Evolutionary conservation across 2,329 filamentous ascomycete genomes (phyloP).

Genomic region (Phaeoacremonium minimum): DNA sequence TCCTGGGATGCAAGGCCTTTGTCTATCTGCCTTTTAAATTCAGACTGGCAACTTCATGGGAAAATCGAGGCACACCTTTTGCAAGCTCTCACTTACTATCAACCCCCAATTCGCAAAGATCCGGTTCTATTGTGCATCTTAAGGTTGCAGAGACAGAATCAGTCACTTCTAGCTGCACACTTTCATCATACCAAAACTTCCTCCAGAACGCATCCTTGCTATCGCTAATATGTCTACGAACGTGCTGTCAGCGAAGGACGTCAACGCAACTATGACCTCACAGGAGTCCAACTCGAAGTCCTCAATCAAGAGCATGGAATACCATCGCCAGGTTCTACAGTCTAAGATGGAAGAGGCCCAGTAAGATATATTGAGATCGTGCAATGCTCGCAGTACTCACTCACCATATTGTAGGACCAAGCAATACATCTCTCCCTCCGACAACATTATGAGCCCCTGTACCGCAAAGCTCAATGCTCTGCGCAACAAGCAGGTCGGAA

Average conservation of each 20-base stretch:
- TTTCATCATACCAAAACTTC: no score
- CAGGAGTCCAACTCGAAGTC: conserved; percentile 24
- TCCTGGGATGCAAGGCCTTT: no score
- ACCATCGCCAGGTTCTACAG: conserved; percentile 71
- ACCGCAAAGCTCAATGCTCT: conserved; percentile 77
- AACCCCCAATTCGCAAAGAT: no score
- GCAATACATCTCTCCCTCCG: conserved; percentile 74
- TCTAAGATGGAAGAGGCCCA: conserved; percentile 64
- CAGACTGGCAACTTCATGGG: no score
- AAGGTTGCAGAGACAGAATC: no score
- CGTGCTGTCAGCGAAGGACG: conserved; percentile 62
- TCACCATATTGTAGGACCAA: background rate
- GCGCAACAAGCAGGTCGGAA: conserved; percentile 74
- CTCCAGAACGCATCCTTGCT: no score
- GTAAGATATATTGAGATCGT: conserved; percentile 51
- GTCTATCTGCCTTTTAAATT: no score
- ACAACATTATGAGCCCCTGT: conserved; percentile 84
- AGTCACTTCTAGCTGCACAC: no score
- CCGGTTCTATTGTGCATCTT: no score
- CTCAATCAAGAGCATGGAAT: conserved; percentile 62
- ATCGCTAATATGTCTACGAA: conserved; percentile 59
- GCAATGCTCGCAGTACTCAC: conserved; percentile 4
- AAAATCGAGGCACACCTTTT: no score
- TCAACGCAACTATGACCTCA: conserved; percentile 51
- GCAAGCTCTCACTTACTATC: no score